These are phyloP conservation scores for Pluteus cervinus DNA, from an alignment of 768 basidiomycete species.

Conservation along the genomic window DNA sequence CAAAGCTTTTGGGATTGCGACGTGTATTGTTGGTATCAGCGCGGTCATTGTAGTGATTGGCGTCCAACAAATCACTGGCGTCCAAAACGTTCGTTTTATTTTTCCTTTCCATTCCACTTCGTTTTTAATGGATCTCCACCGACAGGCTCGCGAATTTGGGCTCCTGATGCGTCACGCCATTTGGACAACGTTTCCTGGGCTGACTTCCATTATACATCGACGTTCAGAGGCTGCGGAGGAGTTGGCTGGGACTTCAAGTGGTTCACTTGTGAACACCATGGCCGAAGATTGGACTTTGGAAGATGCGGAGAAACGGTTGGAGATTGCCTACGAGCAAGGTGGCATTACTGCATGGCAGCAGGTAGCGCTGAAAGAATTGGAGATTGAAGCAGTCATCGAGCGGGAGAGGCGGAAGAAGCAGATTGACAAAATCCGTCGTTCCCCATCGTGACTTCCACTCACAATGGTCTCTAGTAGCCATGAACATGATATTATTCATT, in stretches of 20 bases:
- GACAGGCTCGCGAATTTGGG: constrained; percentile 55
- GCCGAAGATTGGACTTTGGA: constrained; percentile 42
- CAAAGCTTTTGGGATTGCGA: constrained; percentile 65
- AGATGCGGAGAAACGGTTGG: constrained; percentile 47
- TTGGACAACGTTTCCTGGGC: constrained; percentile 37
- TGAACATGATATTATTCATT: too few species aligned
- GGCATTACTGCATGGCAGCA: constrained; percentile 53
- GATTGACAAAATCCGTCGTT: too few species aligned
- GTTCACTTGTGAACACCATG: constrained; percentile 15
- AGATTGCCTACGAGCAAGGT: constrained; percentile 50
- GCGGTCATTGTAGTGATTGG: constrained; percentile 40
- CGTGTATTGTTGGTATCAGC: constrained; percentile 45
- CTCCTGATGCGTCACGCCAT: constrained; percentile 47
- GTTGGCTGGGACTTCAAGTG: constrained; percentile 7
- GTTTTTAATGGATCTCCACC: background rate
- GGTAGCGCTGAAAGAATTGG: constrained; percentile 47
- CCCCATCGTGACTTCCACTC: too few species aligned
- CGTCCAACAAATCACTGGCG: constrained; percentile 46
- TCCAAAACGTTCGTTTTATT: constrained; percentile 43
- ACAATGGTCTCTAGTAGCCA: too few species aligned
- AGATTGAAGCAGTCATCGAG: constrained; percentile 50
- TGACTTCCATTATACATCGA: constrained; percentile 49
- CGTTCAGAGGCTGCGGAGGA: constrained; percentile 27
- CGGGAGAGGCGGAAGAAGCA: constrained; percentile 28
- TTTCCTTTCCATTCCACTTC: constrained; percentile 1